Evolutionary conservation across 1,284 basidiomycete species (phyloP).

Genomic region (Ganoderma boninense): DNA sequence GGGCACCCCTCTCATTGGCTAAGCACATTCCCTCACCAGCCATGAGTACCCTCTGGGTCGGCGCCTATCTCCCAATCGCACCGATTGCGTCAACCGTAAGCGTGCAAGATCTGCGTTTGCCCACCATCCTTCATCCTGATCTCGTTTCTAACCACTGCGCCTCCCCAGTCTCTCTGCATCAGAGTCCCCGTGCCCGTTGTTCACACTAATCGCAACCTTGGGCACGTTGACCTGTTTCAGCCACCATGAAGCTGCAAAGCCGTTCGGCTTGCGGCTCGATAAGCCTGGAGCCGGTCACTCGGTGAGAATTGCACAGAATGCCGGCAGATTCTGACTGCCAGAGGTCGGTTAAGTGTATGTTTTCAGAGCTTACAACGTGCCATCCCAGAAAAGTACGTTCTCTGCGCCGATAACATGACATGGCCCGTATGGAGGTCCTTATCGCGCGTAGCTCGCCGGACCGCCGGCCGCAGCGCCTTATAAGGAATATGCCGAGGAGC

Average conservation of each 20-base stretch:
- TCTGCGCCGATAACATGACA: neutral
- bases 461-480: neutral
- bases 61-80: conserved; percentile 16
- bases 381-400: neutral
- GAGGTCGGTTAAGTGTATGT: neutral
- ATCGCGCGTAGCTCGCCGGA: conserved; percentile 1
- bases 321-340: neutral
- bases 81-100: conserved; percentile 5
- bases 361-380: neutral
- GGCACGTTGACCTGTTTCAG: neutral
- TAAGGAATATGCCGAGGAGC: neutral
- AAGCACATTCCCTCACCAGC: neutral
- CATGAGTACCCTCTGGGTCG: conserved; percentile 28
- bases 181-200: neutral
- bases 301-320: neutral
- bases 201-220: neutral
- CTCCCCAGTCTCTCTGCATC: neutral
- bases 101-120: neutral
- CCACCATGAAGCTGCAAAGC: neutral
- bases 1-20: conserved; percentile 20
- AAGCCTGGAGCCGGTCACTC: neutral
- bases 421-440: neutral
- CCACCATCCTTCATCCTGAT: neutral
- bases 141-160: neutral
- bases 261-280: neutral